A percentile compares a stretch with the other conserved stretches of the same genome.
Evolutionary conservation across 345 rosid genomes (phyloP).

Genomic region (Cardiospermum halicacabum): DNA sequence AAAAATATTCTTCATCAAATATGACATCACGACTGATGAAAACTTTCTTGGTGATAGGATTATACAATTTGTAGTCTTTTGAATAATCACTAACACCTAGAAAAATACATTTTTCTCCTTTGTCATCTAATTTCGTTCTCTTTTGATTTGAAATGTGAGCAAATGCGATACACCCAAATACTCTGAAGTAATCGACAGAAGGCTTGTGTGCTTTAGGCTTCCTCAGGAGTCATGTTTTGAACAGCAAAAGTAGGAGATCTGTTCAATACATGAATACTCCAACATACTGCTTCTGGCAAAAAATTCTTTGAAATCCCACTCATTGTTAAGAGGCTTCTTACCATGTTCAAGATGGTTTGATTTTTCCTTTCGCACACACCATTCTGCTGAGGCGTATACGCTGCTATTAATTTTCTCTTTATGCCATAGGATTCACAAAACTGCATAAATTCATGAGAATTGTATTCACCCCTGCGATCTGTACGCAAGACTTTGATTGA

Average conservation of each 20-base stretch:
- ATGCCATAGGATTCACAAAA: too few species aligned
- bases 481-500: too few species aligned
- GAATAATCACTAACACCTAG: too few species aligned
- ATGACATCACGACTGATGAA: too few species aligned
- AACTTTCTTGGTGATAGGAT: too few species aligned
- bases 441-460: too few species aligned
- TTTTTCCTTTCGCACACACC: neutral
- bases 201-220: neutral
- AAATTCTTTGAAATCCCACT: neutral
- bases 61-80: too few species aligned
- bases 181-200: neutral
- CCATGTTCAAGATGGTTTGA: too few species aligned
- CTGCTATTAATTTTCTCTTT: neutral
- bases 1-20: too few species aligned
- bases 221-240: conserved; percentile 1
- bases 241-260: neutral
- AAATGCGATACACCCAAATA: neutral
- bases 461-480: neutral
- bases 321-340: too few species aligned
- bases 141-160: neutral
- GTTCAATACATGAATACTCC: conserved; percentile 2
- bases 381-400: neutral
- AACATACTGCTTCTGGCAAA: neutral
- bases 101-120: too few species aligned
- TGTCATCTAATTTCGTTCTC: neutral